A percentile compares a stretch with the other conserved stretches of the same genome.
Evolutionary conservation across 2,329 filamentous ascomycete genomes (phyloP).

Genomic region (Colletotrichum zoysiae): DNA sequence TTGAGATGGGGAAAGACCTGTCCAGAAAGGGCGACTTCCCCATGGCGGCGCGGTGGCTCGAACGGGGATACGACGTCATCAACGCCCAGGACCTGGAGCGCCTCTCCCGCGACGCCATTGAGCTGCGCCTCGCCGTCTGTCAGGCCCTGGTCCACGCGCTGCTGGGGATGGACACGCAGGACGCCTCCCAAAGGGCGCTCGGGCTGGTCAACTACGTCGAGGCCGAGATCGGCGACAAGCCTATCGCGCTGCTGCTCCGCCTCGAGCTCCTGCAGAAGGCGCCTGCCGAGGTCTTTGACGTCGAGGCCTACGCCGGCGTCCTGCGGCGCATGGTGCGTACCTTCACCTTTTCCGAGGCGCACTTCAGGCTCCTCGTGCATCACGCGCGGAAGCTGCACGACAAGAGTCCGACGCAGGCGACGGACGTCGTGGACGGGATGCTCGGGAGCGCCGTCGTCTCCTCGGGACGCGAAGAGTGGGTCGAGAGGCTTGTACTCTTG

Average conservation of each 20-base stretch:
- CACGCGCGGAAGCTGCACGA: slow-evolving; percentile 75
- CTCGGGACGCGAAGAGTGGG: slow-evolving; percentile 66
- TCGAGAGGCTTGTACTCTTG: slow-evolving; percentile 77
- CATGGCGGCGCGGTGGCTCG: slow-evolving; percentile 78
- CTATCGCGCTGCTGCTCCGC: slow-evolving; percentile 75
- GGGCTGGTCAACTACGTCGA: slow-evolving; percentile 72
- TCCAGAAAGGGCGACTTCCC: slow-evolving; percentile 64
- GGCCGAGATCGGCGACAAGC: slow-evolving; percentile 71
- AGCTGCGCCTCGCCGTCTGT: slow-evolving; percentile 75
- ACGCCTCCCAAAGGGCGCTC: slow-evolving; percentile 64
- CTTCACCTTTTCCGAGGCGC: slow-evolving; percentile 70
- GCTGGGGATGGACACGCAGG: slow-evolving; percentile 59
- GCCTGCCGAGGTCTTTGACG: slow-evolving; percentile 62
- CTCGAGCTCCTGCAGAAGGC: slow-evolving; percentile 72
- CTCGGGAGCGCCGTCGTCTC: slow-evolving; percentile 68
- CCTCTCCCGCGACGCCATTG: slow-evolving; percentile 69
- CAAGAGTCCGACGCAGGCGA: slow-evolving; percentile 62
- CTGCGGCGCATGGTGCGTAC: slow-evolving; percentile 72
- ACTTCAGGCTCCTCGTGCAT: slow-evolving; percentile 75
- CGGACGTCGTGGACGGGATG: slow-evolving; percentile 71
- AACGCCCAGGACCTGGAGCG: slow-evolving; percentile 65
- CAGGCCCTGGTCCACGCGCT: slow-evolving; percentile 72
- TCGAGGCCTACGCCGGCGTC: slow-evolving; percentile 62
- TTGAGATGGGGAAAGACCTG: slow-evolving; percentile 77
- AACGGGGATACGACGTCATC: slow-evolving; percentile 73